Evolutionary conservation across 495 filamentous ascomycete species (phyloP).

Genomic region (Umbilicaria muhlenbergii): DNA sequence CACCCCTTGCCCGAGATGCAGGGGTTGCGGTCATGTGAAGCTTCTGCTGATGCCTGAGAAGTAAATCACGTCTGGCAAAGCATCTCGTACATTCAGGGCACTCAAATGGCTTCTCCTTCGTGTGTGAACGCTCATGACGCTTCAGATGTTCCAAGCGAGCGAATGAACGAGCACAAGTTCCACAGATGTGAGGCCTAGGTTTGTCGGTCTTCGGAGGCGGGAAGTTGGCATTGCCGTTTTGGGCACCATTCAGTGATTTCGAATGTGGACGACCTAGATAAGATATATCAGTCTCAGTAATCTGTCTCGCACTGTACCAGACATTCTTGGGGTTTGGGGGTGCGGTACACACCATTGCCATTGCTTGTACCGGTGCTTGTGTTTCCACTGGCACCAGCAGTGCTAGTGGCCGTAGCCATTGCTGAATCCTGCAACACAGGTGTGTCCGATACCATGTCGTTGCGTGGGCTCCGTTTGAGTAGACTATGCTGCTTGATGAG

Average conservation of each 20-base stretch:
- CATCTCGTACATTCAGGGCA: conserved; percentile 91
- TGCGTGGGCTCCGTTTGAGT: no score
- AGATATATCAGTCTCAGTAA: background rate
- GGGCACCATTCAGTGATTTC: conserved; percentile 7
- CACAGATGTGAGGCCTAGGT: conserved; percentile 86
- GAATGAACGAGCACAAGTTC: conserved; percentile 84
- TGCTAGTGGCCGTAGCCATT: background rate
- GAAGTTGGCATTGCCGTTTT: conserved; percentile 23
- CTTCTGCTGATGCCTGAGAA: conserved; percentile 96
- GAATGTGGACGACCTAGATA: conserved; percentile 9
- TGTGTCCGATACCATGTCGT: conserved; percentile 1
- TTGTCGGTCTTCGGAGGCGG: conserved; percentile 93
- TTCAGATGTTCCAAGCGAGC: conserved; percentile 94
- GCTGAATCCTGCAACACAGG: background rate
- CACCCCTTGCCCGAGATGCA: conserved; percentile 72
- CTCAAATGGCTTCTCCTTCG: conserved; percentile 98
- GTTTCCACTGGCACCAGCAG: background rate
- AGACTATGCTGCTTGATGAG: no score
- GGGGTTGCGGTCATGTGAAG: conserved; percentile 92
- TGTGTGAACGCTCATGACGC: conserved; percentile 95
- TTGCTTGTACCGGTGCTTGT: background rate
- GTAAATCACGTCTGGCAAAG: conserved; percentile 85
- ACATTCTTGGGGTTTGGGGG: background rate
- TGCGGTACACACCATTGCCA: conserved; percentile 1
- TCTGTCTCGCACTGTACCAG: background rate